Conservation (phyloP, 495 filamentous ascomycete genomes). For the Platismatia glauca region DNA sequence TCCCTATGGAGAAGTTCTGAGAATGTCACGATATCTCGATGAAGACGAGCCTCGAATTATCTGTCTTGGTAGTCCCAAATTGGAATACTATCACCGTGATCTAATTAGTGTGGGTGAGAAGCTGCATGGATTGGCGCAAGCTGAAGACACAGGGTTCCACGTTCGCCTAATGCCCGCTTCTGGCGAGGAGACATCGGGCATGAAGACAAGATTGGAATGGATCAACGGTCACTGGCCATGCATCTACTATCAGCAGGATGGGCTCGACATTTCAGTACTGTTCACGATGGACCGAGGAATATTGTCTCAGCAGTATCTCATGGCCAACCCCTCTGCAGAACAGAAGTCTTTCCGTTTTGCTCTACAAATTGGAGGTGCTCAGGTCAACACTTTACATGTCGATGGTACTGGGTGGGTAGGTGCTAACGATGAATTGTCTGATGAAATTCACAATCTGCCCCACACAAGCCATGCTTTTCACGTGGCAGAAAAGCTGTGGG, state of each 20-base stretch:
- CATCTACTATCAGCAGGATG: too few relatives aligned
- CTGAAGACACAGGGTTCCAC: neutral
- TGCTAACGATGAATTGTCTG: too few relatives aligned
- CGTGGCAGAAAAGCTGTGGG: too few relatives aligned
- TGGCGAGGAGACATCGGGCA: neutral
- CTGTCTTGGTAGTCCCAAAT: neutral
- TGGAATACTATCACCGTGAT: neutral
- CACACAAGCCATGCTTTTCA: too few relatives aligned
- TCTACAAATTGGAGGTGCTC: neutral
- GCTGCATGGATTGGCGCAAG: neutral
- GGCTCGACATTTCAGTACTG: too few relatives aligned
- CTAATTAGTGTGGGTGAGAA: neutral
- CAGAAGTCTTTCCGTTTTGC: too few relatives aligned
- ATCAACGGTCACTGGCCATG: neutral
- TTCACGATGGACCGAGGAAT: too few relatives aligned
- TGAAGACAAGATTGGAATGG: neutral
- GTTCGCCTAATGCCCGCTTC: neutral
- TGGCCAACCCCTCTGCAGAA: neutral
- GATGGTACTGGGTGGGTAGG: neutral
- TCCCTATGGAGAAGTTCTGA: neutral
- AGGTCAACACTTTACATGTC: neutral
- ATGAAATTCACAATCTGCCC: too few relatives aligned
- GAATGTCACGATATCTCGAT: neutral
- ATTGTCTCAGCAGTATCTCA: too few relatives aligned
- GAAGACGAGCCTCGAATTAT: neutral